Evolutionary conservation across 2,329 filamentous ascomycete genomes (phyloP).

Genomic region (Pochonia chlamydosporia): DNA sequence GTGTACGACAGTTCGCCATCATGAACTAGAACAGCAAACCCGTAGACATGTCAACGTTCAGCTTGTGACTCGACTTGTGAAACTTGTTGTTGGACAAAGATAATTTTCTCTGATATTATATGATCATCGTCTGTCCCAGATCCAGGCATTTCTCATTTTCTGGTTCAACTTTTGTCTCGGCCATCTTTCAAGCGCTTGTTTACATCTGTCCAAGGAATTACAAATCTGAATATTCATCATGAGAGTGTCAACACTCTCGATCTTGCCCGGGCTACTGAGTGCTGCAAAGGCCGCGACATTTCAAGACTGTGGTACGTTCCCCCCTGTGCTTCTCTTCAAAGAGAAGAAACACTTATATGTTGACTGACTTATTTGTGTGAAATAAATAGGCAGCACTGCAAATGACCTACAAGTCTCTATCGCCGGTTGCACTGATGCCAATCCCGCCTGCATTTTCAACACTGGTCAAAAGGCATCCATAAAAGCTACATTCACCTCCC

Average conservation of each 20-base stretch:
- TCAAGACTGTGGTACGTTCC: conserved; percentile 4
- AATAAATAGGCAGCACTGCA: conserved; percentile 3
- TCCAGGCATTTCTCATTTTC: no score
- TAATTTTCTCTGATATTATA: no score
- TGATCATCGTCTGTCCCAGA: no score
- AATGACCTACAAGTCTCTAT: conserved; percentile 5
- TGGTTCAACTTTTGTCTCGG: no score
- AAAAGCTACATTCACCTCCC: neutral
- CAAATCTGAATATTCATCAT: no score
- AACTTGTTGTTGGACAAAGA: no score
- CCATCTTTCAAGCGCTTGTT: no score
- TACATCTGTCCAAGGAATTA: no score
- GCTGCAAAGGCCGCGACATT: neutral
- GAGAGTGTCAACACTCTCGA: neutral
- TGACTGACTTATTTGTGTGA: neutral
- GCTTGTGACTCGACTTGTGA: no score
- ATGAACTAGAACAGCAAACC: no score
- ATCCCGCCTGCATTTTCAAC: conserved; percentile 1
- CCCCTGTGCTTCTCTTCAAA: neutral
- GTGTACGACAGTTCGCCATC: no score
- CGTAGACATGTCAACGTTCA: no score
- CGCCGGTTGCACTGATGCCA: conserved; percentile 6
- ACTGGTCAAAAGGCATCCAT: neutral
- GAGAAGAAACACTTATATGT: neutral
- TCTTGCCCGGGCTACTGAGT: neutral